These are phyloP conservation scores for Arthroderma sp. DNA, from an alignment of 2,329 filamentous ascomycete species.

Conservation along the genomic window DNA sequence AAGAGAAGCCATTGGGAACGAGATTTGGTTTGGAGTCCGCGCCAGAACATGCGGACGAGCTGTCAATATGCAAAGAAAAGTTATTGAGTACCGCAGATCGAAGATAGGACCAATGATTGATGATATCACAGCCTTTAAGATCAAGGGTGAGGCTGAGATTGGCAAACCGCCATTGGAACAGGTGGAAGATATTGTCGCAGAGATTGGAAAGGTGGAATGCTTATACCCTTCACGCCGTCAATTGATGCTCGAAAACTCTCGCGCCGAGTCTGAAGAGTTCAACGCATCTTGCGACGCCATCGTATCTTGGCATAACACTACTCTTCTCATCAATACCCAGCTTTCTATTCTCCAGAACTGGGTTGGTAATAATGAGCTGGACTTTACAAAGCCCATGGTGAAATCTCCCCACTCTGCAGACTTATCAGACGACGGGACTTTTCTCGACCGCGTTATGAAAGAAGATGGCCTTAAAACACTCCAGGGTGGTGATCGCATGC, in stretches of 20 bases:
- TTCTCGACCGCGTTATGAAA: constrained; percentile 87
- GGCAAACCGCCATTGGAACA: constrained; percentile 80
- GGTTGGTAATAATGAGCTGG: constrained; percentile 91
- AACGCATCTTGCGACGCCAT: constrained; percentile 75
- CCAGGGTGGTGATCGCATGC: constrained; percentile 59
- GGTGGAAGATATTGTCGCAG: constrained; percentile 74
- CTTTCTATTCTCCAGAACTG: constrained; percentile 82
- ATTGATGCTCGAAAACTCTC: constrained; percentile 60
- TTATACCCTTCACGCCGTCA: constrained; percentile 71
- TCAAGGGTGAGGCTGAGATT: constrained; percentile 83
- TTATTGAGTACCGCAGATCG: constrained; percentile 72
- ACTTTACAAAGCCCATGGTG: constrained; percentile 66
- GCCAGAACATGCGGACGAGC: constrained; percentile 74
- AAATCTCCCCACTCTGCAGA: constrained; percentile 57
- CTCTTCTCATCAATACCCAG: constrained; percentile 88
- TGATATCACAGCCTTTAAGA: constrained; percentile 81
- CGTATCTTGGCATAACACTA: constrained; percentile 94
- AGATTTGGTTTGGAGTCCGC: constrained; percentile 78
- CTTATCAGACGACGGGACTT: constrained; percentile 78
- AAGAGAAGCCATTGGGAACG: constrained; percentile 52
- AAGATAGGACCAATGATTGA: constrained; percentile 65
- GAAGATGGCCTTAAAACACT: constrained; percentile 88
- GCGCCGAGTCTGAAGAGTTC: constrained; percentile 64
- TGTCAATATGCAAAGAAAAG: constrained; percentile 67
- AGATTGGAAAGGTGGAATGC: constrained; percentile 78